Percentiles rank a stretch among this genome's conserved stretches.
Conservation (phyloP, 2,329 filamentous ascomycete species). For the Colletotrichum sp. region DNA sequence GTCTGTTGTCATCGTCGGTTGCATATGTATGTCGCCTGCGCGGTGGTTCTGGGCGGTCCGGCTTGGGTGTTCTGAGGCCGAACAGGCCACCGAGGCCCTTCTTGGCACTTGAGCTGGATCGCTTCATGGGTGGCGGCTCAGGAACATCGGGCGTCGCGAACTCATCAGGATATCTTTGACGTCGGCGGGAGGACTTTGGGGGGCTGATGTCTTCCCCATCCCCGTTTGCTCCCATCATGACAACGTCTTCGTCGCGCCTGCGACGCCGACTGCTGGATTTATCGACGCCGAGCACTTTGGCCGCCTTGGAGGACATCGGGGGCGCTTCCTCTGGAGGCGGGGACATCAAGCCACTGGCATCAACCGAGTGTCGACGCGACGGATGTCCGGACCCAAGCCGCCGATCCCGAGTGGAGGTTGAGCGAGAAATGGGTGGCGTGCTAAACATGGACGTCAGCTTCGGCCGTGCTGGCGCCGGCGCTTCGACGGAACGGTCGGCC, state of each 20-base stretch:
- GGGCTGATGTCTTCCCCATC: slow-evolving; percentile 19
- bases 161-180: slow-evolving; percentile 40
- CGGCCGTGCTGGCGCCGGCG: slow-evolving; percentile 58
- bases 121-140: slow-evolving; percentile 36
- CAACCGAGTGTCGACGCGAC: slow-evolving; percentile 73
- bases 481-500: slow-evolving; percentile 56
- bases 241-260: slow-evolving; percentile 51
- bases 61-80: slow-evolving; percentile 55
- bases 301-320: slow-evolving; percentile 76
- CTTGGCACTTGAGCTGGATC: slow-evolving; percentile 45
- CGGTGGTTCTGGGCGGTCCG: slow-evolving; percentile 40
- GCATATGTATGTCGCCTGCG: slow-evolving; percentile 57
- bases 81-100: slow-evolving; percentile 67
- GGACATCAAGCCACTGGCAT: slow-evolving; percentile 69
- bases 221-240: slow-evolving; percentile 41
- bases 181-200: slow-evolving; percentile 35
- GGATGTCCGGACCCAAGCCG: slow-evolving; percentile 62
- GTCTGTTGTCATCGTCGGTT: slow-evolving; percentile 55
- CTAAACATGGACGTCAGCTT: slow-evolving; percentile 71
- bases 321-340: slow-evolving; percentile 74
- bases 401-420: slow-evolving; percentile 71
- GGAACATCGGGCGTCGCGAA: slow-evolving; percentile 40
- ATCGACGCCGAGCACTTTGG: slow-evolving; percentile 73
- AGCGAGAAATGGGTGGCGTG: slow-evolving; percentile 70
- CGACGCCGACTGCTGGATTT: slow-evolving; percentile 44